A percentile compares a stretch with the other conserved stretches of the same genome.
Evolutionary conservation across 192 early-diverging fungal genomes (phyloP).

Genomic region (Podila epicladia): DNA sequence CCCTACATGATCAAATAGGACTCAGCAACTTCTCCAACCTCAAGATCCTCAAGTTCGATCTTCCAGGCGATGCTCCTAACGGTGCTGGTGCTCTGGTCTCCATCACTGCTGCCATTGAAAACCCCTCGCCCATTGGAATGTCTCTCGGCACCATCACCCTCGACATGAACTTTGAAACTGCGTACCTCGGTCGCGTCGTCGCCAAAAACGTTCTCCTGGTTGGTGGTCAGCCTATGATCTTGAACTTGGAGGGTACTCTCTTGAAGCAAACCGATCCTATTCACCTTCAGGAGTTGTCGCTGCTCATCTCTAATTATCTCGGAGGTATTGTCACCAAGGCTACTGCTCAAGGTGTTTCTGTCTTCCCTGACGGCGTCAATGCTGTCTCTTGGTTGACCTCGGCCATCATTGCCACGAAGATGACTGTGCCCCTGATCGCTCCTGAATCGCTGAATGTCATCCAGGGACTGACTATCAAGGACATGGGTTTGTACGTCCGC

Average conservation of each 20-base stretch:
- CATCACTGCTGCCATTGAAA: constrained; percentile 30
- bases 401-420: constrained; percentile 20
- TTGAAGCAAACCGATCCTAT: constrained; percentile 33
- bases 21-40: constrained; percentile 41
- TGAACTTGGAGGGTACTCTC: constrained; percentile 37
- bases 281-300: constrained; percentile 29
- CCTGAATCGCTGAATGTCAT: constrained; percentile 33
- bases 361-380: constrained; percentile 42
- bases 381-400: constrained; percentile 33
- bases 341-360: constrained; percentile 33
- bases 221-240: constrained; percentile 31
- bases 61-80: constrained; percentile 24
- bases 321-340: constrained; percentile 20
- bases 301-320: constrained; percentile 47
- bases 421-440: constrained; percentile 24
- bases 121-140: constrained; percentile 44
- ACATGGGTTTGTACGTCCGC: constrained; percentile 24
- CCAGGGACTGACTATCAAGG: constrained; percentile 29
- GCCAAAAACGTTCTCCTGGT: constrained; percentile 26
- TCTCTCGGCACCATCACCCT: constrained; percentile 39
- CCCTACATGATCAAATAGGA: background rate
- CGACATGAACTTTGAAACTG: constrained; percentile 37
- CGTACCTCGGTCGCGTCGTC: constrained; percentile 35
- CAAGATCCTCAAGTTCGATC: constrained; percentile 40
- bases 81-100: constrained; percentile 17